Conservation (phyloP, 257 asterid species). For the Petunia axillaris region DNA sequence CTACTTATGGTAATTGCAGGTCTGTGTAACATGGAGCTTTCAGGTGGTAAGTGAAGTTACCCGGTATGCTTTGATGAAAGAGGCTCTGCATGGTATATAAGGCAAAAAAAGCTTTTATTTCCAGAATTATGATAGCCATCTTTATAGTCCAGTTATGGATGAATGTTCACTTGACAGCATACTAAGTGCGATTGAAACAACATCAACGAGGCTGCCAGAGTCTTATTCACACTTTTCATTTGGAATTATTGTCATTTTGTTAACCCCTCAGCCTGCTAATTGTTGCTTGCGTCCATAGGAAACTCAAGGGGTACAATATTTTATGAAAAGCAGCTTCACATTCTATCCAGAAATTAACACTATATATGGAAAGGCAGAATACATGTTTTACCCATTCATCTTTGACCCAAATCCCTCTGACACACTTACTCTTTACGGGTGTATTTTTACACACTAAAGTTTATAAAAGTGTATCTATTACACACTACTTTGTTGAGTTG, state of each 20-base stretch:
- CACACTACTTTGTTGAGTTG: too few relatives aligned
- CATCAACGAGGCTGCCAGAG: neutral
- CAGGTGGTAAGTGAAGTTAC: neutral
- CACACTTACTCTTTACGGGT: too few relatives aligned
- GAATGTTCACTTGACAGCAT: neutral
- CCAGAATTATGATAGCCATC: neutral
- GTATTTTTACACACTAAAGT: too few relatives aligned
- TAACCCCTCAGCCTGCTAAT: too few relatives aligned
- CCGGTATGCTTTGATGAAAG: neutral
- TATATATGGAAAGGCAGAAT: neutral
- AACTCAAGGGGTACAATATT: neutral
- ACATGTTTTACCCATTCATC: too few relatives aligned
- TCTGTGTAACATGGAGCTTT: neutral
- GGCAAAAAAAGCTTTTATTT: neutral
- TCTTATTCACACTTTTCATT: too few relatives aligned
- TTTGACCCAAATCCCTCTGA: too few relatives aligned
- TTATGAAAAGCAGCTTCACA: neutral
- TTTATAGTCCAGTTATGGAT: neutral
- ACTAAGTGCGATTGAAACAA: neutral
- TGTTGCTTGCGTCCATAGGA: neutral
- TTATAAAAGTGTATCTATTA: too few relatives aligned
- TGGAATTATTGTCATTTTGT: too few relatives aligned
- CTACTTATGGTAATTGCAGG: conserved; percentile 5
- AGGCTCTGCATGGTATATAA: neutral
- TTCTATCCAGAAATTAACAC: neutral